Evolutionary conservation across 163 green algal genomes (phyloP).

Genomic region (Scenedesmus sp.): DNA sequence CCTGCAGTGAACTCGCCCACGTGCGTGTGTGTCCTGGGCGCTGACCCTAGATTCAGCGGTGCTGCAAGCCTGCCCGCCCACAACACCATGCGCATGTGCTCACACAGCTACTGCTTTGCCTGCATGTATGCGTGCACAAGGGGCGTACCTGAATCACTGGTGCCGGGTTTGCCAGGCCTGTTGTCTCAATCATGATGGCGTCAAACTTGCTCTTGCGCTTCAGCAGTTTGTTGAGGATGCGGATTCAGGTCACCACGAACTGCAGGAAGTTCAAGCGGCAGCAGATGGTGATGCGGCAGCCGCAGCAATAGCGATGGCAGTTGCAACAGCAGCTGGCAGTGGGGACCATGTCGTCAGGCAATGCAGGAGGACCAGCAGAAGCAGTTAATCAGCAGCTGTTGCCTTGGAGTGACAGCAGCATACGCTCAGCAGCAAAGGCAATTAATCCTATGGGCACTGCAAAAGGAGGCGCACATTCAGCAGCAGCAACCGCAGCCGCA

Average conservation of each 20-base stretch:
- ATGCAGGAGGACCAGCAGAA: not conserved
- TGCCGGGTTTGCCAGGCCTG: slow-evolving; percentile 91
- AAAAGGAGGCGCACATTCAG: no score
- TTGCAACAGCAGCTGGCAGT: not conserved
- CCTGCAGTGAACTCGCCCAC: no score
- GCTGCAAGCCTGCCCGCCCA: no score
- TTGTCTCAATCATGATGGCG: slow-evolving; percentile 95
- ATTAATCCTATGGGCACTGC: no score
- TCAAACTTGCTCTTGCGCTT: slow-evolving; percentile 81
- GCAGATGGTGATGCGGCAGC: not conserved
- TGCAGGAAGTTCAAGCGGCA: not conserved
- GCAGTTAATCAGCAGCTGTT: not conserved
- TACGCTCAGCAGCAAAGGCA: not conserved
- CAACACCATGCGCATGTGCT: not conserved
- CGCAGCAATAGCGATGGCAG: no score
- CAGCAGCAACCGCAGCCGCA: no score
- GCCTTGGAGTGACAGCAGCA: no score
- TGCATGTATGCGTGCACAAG: not conserved
- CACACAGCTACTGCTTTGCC: not conserved
- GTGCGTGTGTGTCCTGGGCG: no score
- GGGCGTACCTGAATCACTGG: slow-evolving; percentile 48
- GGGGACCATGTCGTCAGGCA: not conserved
- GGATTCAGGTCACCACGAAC: slow-evolving; percentile 82
- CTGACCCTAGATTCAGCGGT: no score
- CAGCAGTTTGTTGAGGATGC: slow-evolving; percentile 80